These are phyloP conservation scores for Phytophthora constricta DNA, from an alignment of 352 stramenopile species.

Conservation along the genomic window DNA sequence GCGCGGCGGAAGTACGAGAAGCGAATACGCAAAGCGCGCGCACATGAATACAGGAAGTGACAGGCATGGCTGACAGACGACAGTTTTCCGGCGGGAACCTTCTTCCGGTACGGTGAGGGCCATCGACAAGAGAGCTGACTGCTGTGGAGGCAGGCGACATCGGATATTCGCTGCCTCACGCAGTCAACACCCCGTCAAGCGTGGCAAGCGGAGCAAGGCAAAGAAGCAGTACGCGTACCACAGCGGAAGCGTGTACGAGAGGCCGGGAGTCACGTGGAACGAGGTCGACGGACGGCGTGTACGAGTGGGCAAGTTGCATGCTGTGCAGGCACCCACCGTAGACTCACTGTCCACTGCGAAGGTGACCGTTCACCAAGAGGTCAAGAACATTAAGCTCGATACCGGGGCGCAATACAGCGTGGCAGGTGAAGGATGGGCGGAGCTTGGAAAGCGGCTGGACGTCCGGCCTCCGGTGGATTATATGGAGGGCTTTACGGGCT, in stretches of 20 bases:
- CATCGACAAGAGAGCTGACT: too few relatives aligned
- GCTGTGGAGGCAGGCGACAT: too few relatives aligned
- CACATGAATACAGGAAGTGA: too few relatives aligned
- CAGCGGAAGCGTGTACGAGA: conserved; percentile 6
- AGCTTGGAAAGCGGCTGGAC: neutral
- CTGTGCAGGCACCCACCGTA: conserved; percentile 3
- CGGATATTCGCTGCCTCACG: too few relatives aligned
- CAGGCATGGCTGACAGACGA: too few relatives aligned
- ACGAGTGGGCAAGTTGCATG: neutral
- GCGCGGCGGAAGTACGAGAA: too few relatives aligned
- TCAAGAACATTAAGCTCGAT: conserved; percentile 7
- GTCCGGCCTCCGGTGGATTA: conserved; percentile 9
- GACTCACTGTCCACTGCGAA: conserved; percentile 7
- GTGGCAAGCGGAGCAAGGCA: too few relatives aligned
- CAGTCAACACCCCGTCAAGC: too few relatives aligned
- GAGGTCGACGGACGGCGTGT: too few relatives aligned
- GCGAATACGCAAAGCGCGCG: too few relatives aligned
- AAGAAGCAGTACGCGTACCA: conserved; percentile 7
- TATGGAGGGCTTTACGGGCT: conserved; percentile 1
- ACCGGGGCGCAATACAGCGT: conserved; percentile 11
- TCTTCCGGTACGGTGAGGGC: too few relatives aligned
- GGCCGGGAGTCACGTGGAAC: neutral
- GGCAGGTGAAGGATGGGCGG: neutral
- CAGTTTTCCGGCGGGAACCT: too few relatives aligned
- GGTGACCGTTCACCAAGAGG: neutral